These are phyloP conservation scores for Dothiorella sarmentorum DNA, from an alignment of 2,329 filamentous ascomycete genomes.

Conservation along the genomic window DNA sequence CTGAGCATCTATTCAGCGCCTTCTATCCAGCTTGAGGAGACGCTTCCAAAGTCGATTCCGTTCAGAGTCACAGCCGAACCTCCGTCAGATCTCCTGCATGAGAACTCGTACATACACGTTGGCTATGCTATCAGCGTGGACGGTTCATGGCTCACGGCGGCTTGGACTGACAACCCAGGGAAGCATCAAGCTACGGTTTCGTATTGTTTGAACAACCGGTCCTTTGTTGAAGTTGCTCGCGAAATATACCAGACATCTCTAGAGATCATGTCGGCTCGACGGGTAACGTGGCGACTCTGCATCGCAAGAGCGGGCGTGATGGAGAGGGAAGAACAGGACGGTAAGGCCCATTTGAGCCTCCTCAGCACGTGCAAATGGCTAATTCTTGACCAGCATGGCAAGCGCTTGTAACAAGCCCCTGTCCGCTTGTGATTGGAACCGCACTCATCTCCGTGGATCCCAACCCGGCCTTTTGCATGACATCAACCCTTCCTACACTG, in stretches of 20 bases:
- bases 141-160: slow-evolving; percentile 72
- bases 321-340: slow-evolving; percentile 61
- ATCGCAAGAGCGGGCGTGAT: slow-evolving; percentile 69
- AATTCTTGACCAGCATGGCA: slow-evolving; percentile 29
- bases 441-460: slow-evolving; percentile 64
- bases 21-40: slow-evolving; percentile 68
- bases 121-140: slow-evolving; percentile 75
- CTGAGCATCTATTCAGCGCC: slow-evolving; percentile 59
- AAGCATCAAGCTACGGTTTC: slow-evolving; percentile 69
- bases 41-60: slow-evolving; percentile 67
- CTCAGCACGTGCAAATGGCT: background rate
- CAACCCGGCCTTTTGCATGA: slow-evolving; percentile 60
- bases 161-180: slow-evolving; percentile 77
- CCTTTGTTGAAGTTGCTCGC: slow-evolving; percentile 62
- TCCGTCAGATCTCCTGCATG: slow-evolving; percentile 69
- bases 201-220: slow-evolving; percentile 64
- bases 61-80: slow-evolving; percentile 68
- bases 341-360: slow-evolving; percentile 31
- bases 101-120: slow-evolving; percentile 77
- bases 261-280: slow-evolving; percentile 66
- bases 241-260: slow-evolving; percentile 78
- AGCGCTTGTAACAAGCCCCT: slow-evolving; percentile 34
- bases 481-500: slow-evolving; percentile 45
- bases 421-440: slow-evolving; percentile 36
- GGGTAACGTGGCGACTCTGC: slow-evolving; percentile 73